Evolutionary conservation across 352 stramenopile species (phyloP).

Genomic region (Aphanomyces cochlioides): DNA sequence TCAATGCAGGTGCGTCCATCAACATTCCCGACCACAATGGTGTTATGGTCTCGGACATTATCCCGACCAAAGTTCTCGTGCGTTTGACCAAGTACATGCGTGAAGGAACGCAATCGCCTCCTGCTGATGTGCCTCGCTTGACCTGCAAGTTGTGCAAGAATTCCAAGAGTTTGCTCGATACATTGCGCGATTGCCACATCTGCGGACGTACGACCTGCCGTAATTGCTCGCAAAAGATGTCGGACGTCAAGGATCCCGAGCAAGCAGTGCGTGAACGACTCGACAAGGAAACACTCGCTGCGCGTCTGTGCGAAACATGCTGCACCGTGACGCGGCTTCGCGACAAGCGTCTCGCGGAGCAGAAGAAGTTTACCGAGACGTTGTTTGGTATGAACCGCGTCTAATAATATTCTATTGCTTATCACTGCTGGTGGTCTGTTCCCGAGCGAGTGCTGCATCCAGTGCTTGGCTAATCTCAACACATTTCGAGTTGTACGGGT

Average conservation of each 20-base stretch:
- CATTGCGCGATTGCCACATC: slow-evolving; percentile 66
- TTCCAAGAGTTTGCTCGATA: slow-evolving; percentile 67
- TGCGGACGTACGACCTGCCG: slow-evolving; percentile 77
- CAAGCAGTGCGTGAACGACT: slow-evolving; percentile 34
- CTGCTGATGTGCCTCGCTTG: slow-evolving; percentile 49
- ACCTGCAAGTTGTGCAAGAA: slow-evolving; percentile 83
- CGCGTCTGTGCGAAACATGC: slow-evolving; percentile 69
- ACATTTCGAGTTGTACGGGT: slow-evolving; percentile 47
- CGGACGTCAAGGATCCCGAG: slow-evolving; percentile 56
- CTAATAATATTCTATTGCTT: slow-evolving; percentile 8
- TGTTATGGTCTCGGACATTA: slow-evolving; percentile 71
- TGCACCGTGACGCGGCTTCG: slow-evolving; percentile 70
- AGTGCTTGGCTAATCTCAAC: slow-evolving; percentile 11
- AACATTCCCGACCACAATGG: slow-evolving; percentile 78
- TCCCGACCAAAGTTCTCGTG: slow-evolving; percentile 70
- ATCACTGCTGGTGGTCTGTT: not conserved
- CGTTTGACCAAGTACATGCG: slow-evolving; percentile 76
- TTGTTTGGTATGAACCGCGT: slow-evolving; percentile 47
- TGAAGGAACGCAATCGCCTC: slow-evolving; percentile 63
- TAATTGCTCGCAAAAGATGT: slow-evolving; percentile 75
- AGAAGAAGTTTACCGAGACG: slow-evolving; percentile 74
- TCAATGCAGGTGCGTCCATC: slow-evolving; percentile 71
- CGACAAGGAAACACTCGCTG: slow-evolving; percentile 60
- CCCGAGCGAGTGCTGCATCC: slow-evolving; percentile 10
- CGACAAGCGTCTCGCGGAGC: slow-evolving; percentile 67